These are phyloP conservation scores for Chrysosphaeria jannelii DNA, from an alignment of 2,329 filamentous ascomycete species.

Conservation along the genomic window DNA sequence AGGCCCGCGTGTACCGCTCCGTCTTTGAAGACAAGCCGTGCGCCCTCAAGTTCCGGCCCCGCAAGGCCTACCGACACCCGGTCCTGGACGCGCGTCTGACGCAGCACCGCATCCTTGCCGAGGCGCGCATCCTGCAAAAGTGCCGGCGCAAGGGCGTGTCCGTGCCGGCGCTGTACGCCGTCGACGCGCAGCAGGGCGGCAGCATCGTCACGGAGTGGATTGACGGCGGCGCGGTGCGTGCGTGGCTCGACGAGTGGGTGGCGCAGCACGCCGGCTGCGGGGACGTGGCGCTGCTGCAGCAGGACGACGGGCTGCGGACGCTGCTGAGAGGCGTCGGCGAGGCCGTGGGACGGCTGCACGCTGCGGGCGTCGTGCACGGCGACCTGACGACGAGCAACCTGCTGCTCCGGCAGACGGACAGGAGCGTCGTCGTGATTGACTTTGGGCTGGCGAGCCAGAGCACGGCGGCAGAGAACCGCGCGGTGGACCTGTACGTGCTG, in stretches of 20 bases:
- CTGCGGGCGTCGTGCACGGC: conserved; percentile 66
- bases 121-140: conserved; percentile 59
- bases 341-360: conserved; percentile 49
- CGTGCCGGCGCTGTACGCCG: conserved; percentile 55
- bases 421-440: conserved; percentile 74
- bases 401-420: conserved; percentile 39
- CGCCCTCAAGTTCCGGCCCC: conserved; percentile 72
- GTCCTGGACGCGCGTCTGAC: conserved; percentile 69
- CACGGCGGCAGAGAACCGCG: conserved; percentile 65
- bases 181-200: conserved; percentile 12
- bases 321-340: conserved; percentile 42
- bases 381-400: conserved; percentile 94
- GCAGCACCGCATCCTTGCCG: conserved; percentile 58
- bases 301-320: conserved; percentile 15
- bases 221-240: conserved; percentile 37
- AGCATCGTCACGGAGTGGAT: conserved; percentile 62
- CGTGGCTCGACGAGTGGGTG: conserved; percentile 33
- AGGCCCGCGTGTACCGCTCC: conserved; percentile 77
- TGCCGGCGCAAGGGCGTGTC: conserved; percentile 49
- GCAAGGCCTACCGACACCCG: conserved; percentile 78
- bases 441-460: conserved; percentile 71
- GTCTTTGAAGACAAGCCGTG: conserved; percentile 39
- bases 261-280: conserved; percentile 5
- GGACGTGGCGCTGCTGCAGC: conserved; percentile 4
- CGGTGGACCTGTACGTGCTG: conserved; percentile 85